Evolutionary conservation across 139 green algal species (phyloP), one percentile per base, ranked within the genome.

Genomic region (Deuterostichococcus epilithicus): DNA sequence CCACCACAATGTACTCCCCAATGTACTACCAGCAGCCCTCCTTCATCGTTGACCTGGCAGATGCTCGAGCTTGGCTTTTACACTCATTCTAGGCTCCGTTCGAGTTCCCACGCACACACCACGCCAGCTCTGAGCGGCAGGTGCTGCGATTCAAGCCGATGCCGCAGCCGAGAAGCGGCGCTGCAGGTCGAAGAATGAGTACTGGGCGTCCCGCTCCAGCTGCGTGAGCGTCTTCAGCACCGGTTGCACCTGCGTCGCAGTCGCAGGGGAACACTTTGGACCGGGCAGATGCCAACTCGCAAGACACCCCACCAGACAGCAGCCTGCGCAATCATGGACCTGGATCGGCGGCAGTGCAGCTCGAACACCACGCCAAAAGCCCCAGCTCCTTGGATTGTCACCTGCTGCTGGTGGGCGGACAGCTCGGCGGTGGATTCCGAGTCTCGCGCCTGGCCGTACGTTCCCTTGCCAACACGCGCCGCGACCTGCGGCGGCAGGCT

Each of bases 201-300:
- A 36, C 82, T 95, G 91, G 30, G 88, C 90, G 25, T 86, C 32
- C 42, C 77, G 74, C 79, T 96, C 91, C 25, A 95, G 82, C 65
- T 65, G 60, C 0, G 87, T 87, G 42, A 96, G 82, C 73, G 76
- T 69, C 35, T 76, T 59, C 33, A 96, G 87, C 25, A 84, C 84
- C 42, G 86, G 83, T 32, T 75, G 67, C 30, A 92, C 83, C 59
- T 80, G 70, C 77, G 81, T 77, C 71, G 91, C 34, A 38, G 84
- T 81, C 80, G 83, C 74, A 36, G 52, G 68, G 28, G n/a, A n/a
- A n/a, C 73, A 59, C 34, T 86, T 77, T 36, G 78, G 68, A 30
- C 70, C 35, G 45, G 45, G 47, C 33, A 63, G 5, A 15, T 34
- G 33, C 23, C 68, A 23, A 58, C 22, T 32, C 15, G 8, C 4